Conservation (phyloP, 2,329 filamentous ascomycete species). For the Colletotrichum sp. region DNA sequence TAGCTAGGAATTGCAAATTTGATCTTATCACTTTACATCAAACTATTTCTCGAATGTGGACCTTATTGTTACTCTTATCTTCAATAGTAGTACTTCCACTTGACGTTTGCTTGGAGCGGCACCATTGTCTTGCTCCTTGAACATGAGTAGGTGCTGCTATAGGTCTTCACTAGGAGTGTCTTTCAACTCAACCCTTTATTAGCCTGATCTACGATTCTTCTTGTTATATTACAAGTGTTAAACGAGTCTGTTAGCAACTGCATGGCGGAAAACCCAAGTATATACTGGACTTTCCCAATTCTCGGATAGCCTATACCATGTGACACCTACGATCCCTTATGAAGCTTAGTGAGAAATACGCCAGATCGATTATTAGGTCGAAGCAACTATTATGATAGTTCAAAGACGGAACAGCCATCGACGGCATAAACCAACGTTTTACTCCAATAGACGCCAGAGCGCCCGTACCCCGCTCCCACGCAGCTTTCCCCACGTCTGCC, state of each 20-base stretch:
- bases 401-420: neutral
- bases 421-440: neutral
- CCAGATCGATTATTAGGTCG: neutral
- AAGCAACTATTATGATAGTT: neutral
- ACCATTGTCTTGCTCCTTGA: neutral
- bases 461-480: neutral
- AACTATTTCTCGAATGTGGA: neutral
- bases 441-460: neutral
- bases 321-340: neutral
- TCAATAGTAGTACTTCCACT: neutral
- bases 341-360: neutral
- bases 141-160: neutral
- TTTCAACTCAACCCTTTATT: neutral
- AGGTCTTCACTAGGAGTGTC: neutral
- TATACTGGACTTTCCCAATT: neutral
- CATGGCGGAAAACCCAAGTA: neutral
- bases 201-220: neutral
- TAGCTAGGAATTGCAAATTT: slow-evolving; percentile 4
- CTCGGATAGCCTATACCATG: neutral
- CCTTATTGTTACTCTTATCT: neutral
- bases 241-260: neutral
- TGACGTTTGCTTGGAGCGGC: neutral
- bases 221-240: neutral
- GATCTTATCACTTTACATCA: neutral
- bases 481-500: neutral